Evolutionary conservation across 2,329 filamentous ascomycete genomes (phyloP).

Genomic region (Escovopsis sp.): DNA sequence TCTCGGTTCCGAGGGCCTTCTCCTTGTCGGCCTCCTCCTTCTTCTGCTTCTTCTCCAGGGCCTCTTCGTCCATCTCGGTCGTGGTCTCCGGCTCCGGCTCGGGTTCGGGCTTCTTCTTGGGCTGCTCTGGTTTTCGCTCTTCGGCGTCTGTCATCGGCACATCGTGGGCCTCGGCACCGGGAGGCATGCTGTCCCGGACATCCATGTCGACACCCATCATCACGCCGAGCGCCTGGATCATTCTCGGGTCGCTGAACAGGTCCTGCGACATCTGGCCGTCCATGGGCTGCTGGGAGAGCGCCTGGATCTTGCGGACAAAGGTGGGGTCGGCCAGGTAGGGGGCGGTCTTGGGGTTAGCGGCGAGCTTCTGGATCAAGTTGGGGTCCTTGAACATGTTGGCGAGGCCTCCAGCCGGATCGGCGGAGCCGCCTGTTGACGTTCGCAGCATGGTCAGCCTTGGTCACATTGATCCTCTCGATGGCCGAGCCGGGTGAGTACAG

Average conservation of each 20-base stretch:
- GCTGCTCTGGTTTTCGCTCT: slow-evolving; percentile 26
- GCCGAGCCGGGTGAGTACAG: too few relatives aligned
- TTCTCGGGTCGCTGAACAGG: slow-evolving; percentile 76
- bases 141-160: slow-evolving; percentile 59
- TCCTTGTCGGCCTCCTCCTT: slow-evolving; percentile 89
- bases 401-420: slow-evolving; percentile 60
- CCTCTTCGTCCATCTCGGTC: slow-evolving; percentile 62
- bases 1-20: slow-evolving; percentile 84
- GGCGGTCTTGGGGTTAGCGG: slow-evolving; percentile 86
- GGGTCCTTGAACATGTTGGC: slow-evolving; percentile 92
- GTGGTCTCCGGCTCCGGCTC: slow-evolving; percentile 50
- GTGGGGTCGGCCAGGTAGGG: slow-evolving; percentile 61
- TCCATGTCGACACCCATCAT: slow-evolving; percentile 87
- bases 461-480: neutral
- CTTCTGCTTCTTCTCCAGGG: slow-evolving; percentile 68
- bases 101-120: slow-evolving; percentile 40
- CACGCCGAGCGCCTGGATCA: slow-evolving; percentile 89
- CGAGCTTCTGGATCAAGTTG: slow-evolving; percentile 76
- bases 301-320: slow-evolving; percentile 84
- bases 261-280: slow-evolving; percentile 43
- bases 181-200: slow-evolving; percentile 23
- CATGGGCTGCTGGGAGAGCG: slow-evolving; percentile 66
- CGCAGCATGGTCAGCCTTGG: neutral
- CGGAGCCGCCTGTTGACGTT: slow-evolving; percentile 19
- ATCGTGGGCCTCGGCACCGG: slow-evolving; percentile 48